phyloP scores from a whole-genome alignment of 129 eudicot species.

The Flaveria robusta region DNA sequence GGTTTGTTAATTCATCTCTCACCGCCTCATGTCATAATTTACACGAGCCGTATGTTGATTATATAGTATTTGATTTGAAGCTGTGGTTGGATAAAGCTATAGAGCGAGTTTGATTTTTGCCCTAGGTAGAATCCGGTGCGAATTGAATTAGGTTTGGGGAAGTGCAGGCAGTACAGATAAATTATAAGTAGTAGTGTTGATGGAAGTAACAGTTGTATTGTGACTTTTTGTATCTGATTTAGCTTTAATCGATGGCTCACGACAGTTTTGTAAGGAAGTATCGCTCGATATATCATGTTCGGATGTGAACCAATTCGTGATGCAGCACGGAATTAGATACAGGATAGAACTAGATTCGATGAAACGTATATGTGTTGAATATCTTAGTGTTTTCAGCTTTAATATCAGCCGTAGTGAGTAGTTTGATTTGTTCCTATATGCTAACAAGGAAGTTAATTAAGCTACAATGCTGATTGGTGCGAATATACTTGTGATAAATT shows the following conservation, averaged over 20 bases:
- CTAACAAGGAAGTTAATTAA: background rate
- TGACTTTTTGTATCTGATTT: constrained; percentile 15
- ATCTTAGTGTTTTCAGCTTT: constrained; percentile 9
- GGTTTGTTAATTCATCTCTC: constrained; percentile 55
- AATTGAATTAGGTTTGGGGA: constrained; percentile 17
- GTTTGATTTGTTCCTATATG: constrained; percentile 10
- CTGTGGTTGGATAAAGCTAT: background rate
- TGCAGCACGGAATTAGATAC: background rate
- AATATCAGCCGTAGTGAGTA: background rate
- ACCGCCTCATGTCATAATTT: background rate
- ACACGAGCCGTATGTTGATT: background rate
- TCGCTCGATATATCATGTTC: background rate
- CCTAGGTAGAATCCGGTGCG: constrained; percentile 5
- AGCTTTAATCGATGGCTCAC: background rate
- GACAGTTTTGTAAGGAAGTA: background rate
- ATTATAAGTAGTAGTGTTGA: constrained; percentile 3
- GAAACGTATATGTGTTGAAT: background rate
- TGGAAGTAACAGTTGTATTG: constrained; percentile 1
- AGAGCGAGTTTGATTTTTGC: background rate
- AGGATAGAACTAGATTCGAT: background rate
- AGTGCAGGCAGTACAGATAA: constrained; percentile 10
- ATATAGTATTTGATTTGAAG: background rate
- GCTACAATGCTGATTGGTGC: constrained; percentile 7
- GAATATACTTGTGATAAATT: background rate
- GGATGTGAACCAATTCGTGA: constrained; percentile 2